phyloP scores from a whole-genome alignment of 495 filamentous ascomycete species.

The Penicillium odoratum region DNA sequence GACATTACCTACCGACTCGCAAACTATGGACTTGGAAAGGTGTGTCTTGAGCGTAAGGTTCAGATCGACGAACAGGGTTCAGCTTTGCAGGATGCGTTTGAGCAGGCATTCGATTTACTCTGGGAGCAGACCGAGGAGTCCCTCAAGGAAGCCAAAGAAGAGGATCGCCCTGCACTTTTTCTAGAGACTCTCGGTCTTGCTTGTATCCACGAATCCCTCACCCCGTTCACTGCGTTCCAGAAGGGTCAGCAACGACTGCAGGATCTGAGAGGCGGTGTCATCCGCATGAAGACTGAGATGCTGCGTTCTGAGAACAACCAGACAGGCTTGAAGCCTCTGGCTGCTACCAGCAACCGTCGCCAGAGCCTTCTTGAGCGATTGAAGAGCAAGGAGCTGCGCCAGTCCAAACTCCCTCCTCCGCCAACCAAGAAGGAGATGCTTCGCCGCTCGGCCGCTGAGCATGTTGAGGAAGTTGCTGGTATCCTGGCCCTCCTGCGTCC shows the following conservation, averaged over 20 bases:
- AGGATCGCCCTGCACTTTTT: slow-evolving; percentile 27
- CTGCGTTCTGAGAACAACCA: slow-evolving; percentile 24
- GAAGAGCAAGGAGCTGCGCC: slow-evolving; percentile 44
- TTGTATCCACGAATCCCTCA: slow-evolving; percentile 42
- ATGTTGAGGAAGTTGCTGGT: slow-evolving; percentile 43
- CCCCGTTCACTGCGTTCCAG: slow-evolving; percentile 42
- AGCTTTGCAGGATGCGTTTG: slow-evolving; percentile 38
- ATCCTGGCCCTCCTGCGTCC: slow-evolving; percentile 43
- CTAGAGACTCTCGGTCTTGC: slow-evolving; percentile 37
- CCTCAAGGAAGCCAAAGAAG: slow-evolving; percentile 25
- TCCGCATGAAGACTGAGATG: slow-evolving; percentile 42
- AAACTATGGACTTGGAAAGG: slow-evolving; percentile 45
- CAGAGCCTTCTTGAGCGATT: slow-evolving; percentile 46
- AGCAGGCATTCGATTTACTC: slow-evolving; percentile 37
- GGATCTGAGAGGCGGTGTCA: slow-evolving; percentile 44
- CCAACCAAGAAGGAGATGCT: slow-evolving; percentile 44
- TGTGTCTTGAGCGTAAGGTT: slow-evolving; percentile 34
- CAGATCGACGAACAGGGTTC: slow-evolving; percentile 28
- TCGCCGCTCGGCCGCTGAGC: slow-evolving; percentile 39
- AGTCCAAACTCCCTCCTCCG: slow-evolving; percentile 45
- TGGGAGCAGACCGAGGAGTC: slow-evolving; percentile 40
- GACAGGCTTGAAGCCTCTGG: slow-evolving; percentile 22
- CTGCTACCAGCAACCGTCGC: slow-evolving; percentile 37
- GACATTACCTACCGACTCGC: slow-evolving; percentile 36
- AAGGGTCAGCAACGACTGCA: slow-evolving; percentile 50